Conservation (phyloP, 2,329 filamentous ascomycete genomes). For the Cadophora malorum region DNA sequence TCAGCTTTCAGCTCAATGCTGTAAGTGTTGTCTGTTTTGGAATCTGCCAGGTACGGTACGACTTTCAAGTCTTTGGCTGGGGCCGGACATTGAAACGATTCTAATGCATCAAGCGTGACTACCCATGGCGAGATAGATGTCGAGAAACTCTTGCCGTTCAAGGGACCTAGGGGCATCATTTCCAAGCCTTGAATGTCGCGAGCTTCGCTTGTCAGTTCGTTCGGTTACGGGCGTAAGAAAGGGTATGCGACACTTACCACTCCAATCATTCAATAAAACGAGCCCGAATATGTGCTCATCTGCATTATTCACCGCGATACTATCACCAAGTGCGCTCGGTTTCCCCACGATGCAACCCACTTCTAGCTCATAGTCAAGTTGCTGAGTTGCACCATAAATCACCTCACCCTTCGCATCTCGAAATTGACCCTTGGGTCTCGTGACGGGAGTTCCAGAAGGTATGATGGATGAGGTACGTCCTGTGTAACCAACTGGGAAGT, state of each 20-base stretch:
- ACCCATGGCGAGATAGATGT: constrained; percentile 68
- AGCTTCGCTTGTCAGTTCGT: constrained; percentile 44
- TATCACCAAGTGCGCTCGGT: constrained; percentile 46
- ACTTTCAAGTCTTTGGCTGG: constrained; percentile 9
- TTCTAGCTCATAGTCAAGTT: constrained; percentile 47
- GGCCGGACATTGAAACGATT: constrained; percentile 21
- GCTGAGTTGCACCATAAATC: constrained; percentile 30
- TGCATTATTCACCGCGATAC: constrained; percentile 53
- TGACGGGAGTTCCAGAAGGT: constrained; percentile 54
- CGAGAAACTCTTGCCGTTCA: constrained; percentile 66
- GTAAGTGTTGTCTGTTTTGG: constrained; percentile 43
- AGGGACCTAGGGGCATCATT: constrained; percentile 65
- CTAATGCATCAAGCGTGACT: constrained; percentile 64
- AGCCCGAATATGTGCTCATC: constrained; percentile 67
- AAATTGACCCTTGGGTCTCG: constrained; percentile 55
- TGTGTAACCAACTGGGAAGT: constrained; percentile 59
- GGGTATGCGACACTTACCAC: constrained; percentile 43
- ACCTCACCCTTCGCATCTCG: constrained; percentile 37
- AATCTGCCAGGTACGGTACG: constrained; percentile 1
- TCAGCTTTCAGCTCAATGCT: constrained; percentile 36
- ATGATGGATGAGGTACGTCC: constrained; percentile 61
- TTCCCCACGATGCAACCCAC: constrained; percentile 43
- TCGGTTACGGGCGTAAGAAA: background rate
- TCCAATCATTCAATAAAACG: constrained; percentile 70
- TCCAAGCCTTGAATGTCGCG: constrained; percentile 68